Evolutionary conservation across 75 land plant species (phyloP).

Genomic region (Sequoiadendron giganteum): DNA sequence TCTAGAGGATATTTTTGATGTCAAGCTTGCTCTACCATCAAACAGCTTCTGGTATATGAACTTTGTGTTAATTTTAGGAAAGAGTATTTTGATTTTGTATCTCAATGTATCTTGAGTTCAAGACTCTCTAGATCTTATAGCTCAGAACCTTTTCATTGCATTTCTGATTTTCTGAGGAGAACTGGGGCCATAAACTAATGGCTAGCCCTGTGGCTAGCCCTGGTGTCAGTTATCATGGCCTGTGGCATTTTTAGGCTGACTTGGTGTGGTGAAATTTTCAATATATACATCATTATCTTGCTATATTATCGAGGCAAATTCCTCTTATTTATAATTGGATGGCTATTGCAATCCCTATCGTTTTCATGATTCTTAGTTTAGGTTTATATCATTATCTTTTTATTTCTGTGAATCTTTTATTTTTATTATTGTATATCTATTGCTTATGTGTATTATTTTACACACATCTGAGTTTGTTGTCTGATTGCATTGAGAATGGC

Average conservation of each 20-base stretch:
- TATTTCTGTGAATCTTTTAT: neutral
- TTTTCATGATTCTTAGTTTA: neutral
- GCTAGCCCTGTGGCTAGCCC: too few species aligned
- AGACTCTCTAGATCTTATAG: too few species aligned
- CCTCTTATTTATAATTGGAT: neutral
- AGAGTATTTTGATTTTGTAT: too few species aligned
- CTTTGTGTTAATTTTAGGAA: too few species aligned
- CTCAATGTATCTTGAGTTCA: too few species aligned
- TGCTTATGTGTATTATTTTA: neutral
- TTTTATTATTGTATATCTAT: neutral
- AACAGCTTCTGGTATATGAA: too few species aligned
- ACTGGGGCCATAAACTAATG: neutral
- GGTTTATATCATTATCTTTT: neutral
- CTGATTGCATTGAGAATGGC: neutral
- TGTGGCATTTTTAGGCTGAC: neutral
- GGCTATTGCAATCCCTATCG: neutral
- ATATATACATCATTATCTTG: neutral
- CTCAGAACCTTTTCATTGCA: neutral
- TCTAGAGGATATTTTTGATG: too few species aligned
- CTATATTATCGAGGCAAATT: neutral
- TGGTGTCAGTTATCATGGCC: neutral
- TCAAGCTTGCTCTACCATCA: too few species aligned
- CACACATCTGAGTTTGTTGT: neutral
- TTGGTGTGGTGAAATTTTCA: neutral
- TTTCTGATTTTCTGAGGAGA: neutral